phyloP scores from a whole-genome alignment of 192 early-diverging fungal genomes.

The Phycomyces blakesleeanus region DNA sequence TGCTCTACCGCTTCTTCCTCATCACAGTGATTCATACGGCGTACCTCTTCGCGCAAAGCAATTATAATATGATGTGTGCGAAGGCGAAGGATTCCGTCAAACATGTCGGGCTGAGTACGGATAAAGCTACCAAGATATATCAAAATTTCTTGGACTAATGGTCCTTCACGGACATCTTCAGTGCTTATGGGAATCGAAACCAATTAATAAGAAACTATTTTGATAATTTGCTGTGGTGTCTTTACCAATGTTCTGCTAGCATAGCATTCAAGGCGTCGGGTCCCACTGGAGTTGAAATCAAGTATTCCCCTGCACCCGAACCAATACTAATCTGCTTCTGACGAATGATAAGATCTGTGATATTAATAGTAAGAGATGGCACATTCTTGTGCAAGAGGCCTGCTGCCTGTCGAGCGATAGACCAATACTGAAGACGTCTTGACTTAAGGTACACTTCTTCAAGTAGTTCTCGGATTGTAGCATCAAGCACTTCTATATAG shows the following conservation, averaged over 20 bases:
- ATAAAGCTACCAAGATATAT: slow-evolving; percentile 74
- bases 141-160: slow-evolving; percentile 77
- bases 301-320: slow-evolving; percentile 58
- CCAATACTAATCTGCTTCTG: slow-evolving; percentile 76
- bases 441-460: slow-evolving; percentile 82
- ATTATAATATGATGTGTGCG: slow-evolving; percentile 79
- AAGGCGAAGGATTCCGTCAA: slow-evolving; percentile 77
- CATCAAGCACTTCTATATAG: slow-evolving; percentile 44
- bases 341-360: slow-evolving; percentile 75
- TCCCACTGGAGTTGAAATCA: slow-evolving; percentile 64
- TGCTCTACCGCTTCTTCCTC: slow-evolving; percentile 76
- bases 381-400: slow-evolving; percentile 73
- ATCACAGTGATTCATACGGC: slow-evolving; percentile 61
- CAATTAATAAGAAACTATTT: no score
- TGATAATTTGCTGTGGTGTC: no score
- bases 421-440: slow-evolving; percentile 66
- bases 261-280: slow-evolving; percentile 62
- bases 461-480: slow-evolving; percentile 55
- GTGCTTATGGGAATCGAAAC: slow-evolving; percentile 29
- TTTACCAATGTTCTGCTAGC: slow-evolving; percentile 63
- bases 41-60: slow-evolving; percentile 81
- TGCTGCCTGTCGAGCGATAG: slow-evolving; percentile 74
- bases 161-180: slow-evolving; percentile 76
- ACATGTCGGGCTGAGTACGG: slow-evolving; percentile 57
- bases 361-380: slow-evolving; percentile 69